Evolutionary conservation across 192 early-diverging fungal species (phyloP).

Genomic region (Coemansia erecta): DNA sequence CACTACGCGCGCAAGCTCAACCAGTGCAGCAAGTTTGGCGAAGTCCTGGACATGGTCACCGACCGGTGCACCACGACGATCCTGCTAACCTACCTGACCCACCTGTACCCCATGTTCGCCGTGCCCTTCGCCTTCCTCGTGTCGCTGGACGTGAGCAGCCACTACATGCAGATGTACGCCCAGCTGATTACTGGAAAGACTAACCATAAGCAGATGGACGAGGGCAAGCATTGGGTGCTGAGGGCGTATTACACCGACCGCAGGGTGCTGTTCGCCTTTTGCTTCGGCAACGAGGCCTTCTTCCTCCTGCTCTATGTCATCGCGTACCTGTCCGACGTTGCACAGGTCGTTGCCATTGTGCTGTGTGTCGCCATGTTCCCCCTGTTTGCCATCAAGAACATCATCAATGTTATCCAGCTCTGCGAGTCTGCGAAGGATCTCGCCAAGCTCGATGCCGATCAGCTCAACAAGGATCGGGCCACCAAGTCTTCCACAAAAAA

Average conservation of each 20-base stretch:
- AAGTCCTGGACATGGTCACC: conserved; percentile 99
- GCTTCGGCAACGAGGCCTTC: conserved; percentile 88
- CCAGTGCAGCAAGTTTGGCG: conserved; percentile 96
- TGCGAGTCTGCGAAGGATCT: conserved; percentile 78
- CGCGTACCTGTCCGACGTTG: conserved; percentile 29
- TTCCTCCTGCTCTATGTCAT: conserved; percentile 88
- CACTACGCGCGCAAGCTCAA: conserved; percentile 87
- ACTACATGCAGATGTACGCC: conserved; percentile 99
- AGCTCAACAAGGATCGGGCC: conserved; percentile 18
- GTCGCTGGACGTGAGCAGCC: conserved; percentile 89
- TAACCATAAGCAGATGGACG: conserved; percentile 88
- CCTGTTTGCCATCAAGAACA: conserved; percentile 84
- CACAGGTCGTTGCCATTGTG: conserved; percentile 19
- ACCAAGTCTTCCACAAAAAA: background rate
- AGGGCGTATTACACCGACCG: conserved; percentile 92
- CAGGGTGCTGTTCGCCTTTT: conserved; percentile 85
- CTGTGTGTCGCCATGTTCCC: conserved; percentile 57
- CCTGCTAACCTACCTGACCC: conserved; percentile 81
- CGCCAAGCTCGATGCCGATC: conserved; percentile 62
- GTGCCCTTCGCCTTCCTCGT: conserved; percentile 89
- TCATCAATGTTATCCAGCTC: conserved; percentile 93
- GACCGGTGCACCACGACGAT: conserved; percentile 93
- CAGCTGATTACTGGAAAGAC: conserved; percentile 79
- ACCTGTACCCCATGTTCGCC: conserved; percentile 62
- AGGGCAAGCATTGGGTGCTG: conserved; percentile 72